Percentiles rank a stretch among this genome's conserved stretches.
Conservation (phyloP, 495 filamentous ascomycete species). For the Aspergillus baeticus region DNA sequence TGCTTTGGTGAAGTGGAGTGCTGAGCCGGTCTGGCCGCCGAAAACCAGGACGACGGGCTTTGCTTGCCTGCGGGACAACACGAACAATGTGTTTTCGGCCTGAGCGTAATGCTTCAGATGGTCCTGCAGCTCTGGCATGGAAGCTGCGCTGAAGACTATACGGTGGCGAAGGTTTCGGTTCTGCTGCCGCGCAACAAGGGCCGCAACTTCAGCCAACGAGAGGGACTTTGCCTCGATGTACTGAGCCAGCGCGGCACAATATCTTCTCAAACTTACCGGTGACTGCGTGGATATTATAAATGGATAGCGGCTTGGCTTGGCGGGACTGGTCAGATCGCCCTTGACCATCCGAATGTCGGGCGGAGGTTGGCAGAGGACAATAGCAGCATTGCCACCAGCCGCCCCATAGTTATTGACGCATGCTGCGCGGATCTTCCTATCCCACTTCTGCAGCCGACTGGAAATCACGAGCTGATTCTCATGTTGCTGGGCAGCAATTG, state of each 20-base stretch:
- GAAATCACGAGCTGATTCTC: slow-evolving; percentile 36
- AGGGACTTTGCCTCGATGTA: slow-evolving; percentile 13
- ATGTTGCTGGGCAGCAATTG: slow-evolving; percentile 12
- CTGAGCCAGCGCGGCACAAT: slow-evolving; percentile 24
- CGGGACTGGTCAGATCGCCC: neutral
- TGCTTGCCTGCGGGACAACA: neutral
- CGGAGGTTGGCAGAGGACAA: slow-evolving; percentile 23
- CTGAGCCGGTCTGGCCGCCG: neutral
- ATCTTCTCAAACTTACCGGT: neutral
- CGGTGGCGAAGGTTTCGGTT: neutral
- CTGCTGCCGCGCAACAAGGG: neutral
- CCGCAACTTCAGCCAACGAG: neutral
- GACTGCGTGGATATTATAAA: neutral
- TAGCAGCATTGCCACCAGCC: slow-evolving; percentile 37
- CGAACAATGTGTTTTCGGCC: neutral
- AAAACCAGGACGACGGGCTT: slow-evolving; percentile 3
- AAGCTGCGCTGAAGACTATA: neutral
- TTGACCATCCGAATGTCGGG: neutral
- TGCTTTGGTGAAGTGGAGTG: neutral
- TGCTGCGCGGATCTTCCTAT: slow-evolving; percentile 26
- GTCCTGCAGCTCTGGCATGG: neutral
- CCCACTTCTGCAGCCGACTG: slow-evolving; percentile 28
- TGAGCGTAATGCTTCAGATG: neutral
- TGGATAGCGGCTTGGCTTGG: neutral
- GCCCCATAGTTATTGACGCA: slow-evolving; percentile 49